Conservation (phyloP, 495 filamentous ascomycete genomes). For the Halenospora varia region DNA sequence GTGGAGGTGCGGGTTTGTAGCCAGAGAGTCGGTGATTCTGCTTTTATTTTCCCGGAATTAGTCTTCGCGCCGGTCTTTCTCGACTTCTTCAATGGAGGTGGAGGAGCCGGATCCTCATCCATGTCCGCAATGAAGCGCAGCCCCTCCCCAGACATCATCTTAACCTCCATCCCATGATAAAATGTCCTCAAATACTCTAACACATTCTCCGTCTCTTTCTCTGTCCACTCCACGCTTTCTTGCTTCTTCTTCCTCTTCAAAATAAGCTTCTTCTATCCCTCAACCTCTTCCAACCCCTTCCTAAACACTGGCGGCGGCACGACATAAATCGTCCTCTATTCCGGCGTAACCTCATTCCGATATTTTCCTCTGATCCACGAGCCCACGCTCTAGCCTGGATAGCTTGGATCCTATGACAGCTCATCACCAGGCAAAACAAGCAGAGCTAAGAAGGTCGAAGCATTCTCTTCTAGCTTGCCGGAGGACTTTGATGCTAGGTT, state of each 20-base stretch:
- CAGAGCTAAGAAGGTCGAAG: constrained; percentile 51
- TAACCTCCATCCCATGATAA: constrained; percentile 55
- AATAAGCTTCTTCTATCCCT: constrained; percentile 32
- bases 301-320: constrained; percentile 37
- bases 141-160: constrained; percentile 28
- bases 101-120: too few relatives aligned
- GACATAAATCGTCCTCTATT: constrained; percentile 51
- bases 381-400: constrained; percentile 52
- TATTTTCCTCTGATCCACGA: constrained; percentile 45
- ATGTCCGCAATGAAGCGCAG: constrained; percentile 39
- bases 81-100: too few relatives aligned
- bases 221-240: constrained; percentile 16
- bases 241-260: background rate
- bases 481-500: background rate
- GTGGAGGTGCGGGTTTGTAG: constrained; percentile 26
- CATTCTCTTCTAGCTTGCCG: background rate
- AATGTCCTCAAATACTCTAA: constrained; percentile 54
- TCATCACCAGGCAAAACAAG: constrained; percentile 59
- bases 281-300: constrained; percentile 30
- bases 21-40: constrained; percentile 38
- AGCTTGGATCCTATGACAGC: constrained; percentile 48
- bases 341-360: constrained; percentile 48
- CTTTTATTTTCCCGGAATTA: too few relatives aligned
- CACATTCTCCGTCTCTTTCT: constrained; percentile 35
- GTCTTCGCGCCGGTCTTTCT: too few relatives aligned